Conservation (phyloP, 225 moss, liverwort and hornwort species). For the Bryum argenteum region DNA sequence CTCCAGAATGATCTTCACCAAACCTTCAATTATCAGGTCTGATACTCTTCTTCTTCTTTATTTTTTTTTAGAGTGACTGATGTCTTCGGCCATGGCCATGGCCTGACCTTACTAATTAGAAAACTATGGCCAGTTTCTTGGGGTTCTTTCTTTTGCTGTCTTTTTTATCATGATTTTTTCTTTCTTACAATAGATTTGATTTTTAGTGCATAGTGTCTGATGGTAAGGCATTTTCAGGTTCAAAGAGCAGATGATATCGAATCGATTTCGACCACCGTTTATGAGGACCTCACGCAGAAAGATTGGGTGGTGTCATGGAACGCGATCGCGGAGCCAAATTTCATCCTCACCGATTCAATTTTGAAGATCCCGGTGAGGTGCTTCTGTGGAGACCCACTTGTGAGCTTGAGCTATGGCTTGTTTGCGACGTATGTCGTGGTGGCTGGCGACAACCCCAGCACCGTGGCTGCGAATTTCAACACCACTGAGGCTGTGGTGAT, state of each 20-base stretch:
- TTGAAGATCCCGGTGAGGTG: conserved; percentile 76
- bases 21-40: conserved; percentile 33
- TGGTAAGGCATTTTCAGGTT: conserved; percentile 32
- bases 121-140: no score
- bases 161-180: no score
- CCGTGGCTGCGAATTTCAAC: conserved; percentile 52
- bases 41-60: background rate
- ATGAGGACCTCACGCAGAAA: conserved; percentile 44
- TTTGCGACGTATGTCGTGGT: conserved; percentile 64
- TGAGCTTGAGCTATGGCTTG: conserved; percentile 64
- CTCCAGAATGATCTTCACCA: conserved; percentile 31
- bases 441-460: conserved; percentile 39
- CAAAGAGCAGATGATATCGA: conserved; percentile 33
- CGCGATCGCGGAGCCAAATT: conserved; percentile 16
- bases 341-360: conserved; percentile 24
- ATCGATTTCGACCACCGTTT: conserved; percentile 33
- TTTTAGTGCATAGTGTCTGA: no score
- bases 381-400: conserved; percentile 68
- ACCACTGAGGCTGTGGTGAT: conserved; percentile 36
- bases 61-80: no score
- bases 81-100: no score
- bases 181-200: no score
- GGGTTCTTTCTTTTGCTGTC: no score
- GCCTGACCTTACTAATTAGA: no score
- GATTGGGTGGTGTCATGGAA: conserved; percentile 51